Evolutionary conservation across 257 asterid genomes (phyloP).

Genomic region (Solanum chilense): DNA sequence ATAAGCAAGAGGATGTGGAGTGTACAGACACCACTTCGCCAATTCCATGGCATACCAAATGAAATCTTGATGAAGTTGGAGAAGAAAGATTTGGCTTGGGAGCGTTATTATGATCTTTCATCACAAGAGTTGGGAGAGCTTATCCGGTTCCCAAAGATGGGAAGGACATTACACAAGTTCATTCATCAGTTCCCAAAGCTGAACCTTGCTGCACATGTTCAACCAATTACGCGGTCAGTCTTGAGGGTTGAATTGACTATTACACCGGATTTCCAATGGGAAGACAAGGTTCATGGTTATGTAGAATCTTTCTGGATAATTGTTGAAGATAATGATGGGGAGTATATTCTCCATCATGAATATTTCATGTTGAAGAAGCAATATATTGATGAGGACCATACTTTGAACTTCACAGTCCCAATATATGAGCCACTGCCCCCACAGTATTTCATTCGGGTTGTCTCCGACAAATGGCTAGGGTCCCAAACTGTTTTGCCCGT

Average conservation of each 20-base stretch:
- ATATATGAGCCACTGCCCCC: conserved; percentile 33
- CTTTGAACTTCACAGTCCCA: conserved; percentile 26
- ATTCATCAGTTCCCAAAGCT: conserved; percentile 38
- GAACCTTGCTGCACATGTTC: conserved; percentile 29
- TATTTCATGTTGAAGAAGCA: conserved; percentile 34
- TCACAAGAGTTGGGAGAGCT: conserved; percentile 28
- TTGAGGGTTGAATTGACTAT: conserved; percentile 28
- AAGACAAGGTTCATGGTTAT: conserved; percentile 32
- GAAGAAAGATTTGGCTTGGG: conserved; percentile 35
- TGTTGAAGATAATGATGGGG: conserved; percentile 36
- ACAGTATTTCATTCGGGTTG: conserved; percentile 28
- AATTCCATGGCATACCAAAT: conserved; percentile 32
- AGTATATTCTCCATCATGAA: conserved; percentile 28
- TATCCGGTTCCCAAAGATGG: conserved; percentile 27
- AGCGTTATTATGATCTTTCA: conserved; percentile 29
- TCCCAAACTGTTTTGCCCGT: conserved; percentile 31
- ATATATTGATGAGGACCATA: conserved; percentile 29
- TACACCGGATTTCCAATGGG: conserved; percentile 37
- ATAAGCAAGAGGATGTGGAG: conserved; percentile 34
- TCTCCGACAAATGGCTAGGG: conserved; percentile 33
- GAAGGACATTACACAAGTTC: conserved; percentile 19
- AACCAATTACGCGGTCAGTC: conserved; percentile 33
- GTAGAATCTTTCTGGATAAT: conserved; percentile 37
- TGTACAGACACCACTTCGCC: conserved; percentile 40
- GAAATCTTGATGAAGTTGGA: conserved; percentile 26